A percentile compares a stretch with the other conserved stretches of the same genome.
Evolutionary conservation across 345 rosid genomes (phyloP).

Genomic region (Gynandropsis gynandra): DNA sequence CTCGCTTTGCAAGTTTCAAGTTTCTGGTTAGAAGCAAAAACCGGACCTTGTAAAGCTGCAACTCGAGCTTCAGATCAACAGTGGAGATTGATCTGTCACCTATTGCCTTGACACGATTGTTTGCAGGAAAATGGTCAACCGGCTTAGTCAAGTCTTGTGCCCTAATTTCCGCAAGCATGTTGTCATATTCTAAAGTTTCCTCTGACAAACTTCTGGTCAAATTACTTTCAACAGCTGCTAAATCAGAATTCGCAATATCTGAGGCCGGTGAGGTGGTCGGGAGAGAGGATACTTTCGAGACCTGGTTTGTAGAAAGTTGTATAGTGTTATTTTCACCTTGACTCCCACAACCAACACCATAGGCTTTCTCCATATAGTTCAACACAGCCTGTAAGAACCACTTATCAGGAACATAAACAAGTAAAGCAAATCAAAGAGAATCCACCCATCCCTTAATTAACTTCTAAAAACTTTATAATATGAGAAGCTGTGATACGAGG

Average conservation of each 20-base stretch:
- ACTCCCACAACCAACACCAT: constrained; percentile 50
- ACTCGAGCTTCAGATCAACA: constrained; percentile 77
- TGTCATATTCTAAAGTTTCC: constrained; percentile 75
- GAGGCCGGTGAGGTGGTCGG: constrained; percentile 44
- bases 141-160: constrained; percentile 54
- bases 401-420: constrained; percentile 9
- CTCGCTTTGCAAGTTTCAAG: constrained; percentile 91
- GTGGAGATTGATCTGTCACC: constrained; percentile 50
- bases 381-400: constrained; percentile 59
- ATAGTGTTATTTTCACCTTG: constrained; percentile 52
- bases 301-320: constrained; percentile 52
- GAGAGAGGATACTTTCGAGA: constrained; percentile 55
- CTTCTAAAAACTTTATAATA: too few species aligned
- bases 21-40: constrained; percentile 84
- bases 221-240: constrained; percentile 53
- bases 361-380: constrained; percentile 64
- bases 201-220: constrained; percentile 66
- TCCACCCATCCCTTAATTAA: too few species aligned
- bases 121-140: constrained; percentile 44
- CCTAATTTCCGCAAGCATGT: constrained; percentile 55
- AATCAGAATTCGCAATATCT: constrained; percentile 62
- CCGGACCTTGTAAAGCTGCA: constrained; percentile 91
- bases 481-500: too few species aligned
- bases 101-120: constrained; percentile 48
- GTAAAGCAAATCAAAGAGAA: too few species aligned